Evolutionary conservation across 345 rosid genomes (phyloP).

Genomic region (Eutrema heterophyllum): DNA sequence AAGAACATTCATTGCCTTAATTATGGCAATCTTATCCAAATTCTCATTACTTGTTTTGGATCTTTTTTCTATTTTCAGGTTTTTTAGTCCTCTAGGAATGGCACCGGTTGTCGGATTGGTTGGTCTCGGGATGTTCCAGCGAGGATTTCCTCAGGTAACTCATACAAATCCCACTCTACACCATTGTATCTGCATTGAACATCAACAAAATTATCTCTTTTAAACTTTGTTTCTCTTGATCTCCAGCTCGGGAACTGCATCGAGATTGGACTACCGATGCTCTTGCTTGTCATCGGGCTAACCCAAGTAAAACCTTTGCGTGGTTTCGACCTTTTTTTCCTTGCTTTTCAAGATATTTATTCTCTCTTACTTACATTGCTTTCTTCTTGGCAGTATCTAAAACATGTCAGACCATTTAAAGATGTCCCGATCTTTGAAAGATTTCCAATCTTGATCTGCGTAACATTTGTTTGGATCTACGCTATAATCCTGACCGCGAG

Average conservation of each 20-base stretch:
- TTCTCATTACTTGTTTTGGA: not conserved
- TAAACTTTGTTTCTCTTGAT: not conserved
- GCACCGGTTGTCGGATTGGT: conserved; percentile 92
- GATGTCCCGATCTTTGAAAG: conserved; percentile 67
- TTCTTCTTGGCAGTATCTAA: conserved; percentile 61
- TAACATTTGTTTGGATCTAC: conserved; percentile 72
- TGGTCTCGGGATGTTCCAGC: conserved; percentile 85
- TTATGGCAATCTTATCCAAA: not conserved
- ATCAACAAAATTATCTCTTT: not conserved
- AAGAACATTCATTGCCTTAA: not conserved
- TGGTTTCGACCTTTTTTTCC: not conserved
- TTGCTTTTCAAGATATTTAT: not conserved
- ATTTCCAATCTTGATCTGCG: conserved; percentile 71
- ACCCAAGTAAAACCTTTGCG: conserved; percentile 52
- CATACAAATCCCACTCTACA: not conserved
- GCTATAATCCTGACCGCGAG: conserved; percentile 78
- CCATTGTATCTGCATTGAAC: not conserved
- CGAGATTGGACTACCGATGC: conserved; percentile 94
- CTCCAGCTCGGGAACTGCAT: conserved; percentile 85
- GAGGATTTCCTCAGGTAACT: conserved; percentile 82
- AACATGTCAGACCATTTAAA: conserved; percentile 57
- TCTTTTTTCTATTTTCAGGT: conserved; percentile 31
- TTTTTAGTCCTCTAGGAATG: conserved; percentile 81
- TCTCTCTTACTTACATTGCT: not conserved
- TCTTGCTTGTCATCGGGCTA: conserved; percentile 64